Evolutionary conservation across 331 rosid genomes (phyloP), one percentile per base, ranked within the genome.

Genomic region (Spiraea crenata): DNA sequence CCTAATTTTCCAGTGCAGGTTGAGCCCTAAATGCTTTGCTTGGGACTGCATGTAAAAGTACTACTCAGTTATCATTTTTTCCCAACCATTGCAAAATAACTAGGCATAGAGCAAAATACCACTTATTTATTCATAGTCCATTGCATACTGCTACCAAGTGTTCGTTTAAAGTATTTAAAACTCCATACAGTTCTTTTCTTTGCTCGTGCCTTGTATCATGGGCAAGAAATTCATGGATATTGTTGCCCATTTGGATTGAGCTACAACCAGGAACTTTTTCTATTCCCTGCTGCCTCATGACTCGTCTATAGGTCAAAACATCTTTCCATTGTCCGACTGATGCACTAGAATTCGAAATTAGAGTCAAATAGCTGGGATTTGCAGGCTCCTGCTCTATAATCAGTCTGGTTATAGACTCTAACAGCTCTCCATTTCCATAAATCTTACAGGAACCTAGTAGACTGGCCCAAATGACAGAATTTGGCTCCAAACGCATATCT

Each of bases 191-290:
- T 35, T 78, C 71, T 19, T 61, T 78, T 57, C 75, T 73, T 61
- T 67, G 55, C 46, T 52, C 63, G 39, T 67, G 82, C 20, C 67
- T 73, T 39, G 78, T 73, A 46, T 73, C 78, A 14, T 49, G 41
- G 56, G 78, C 78, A 20, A 78, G 75, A 73, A 78, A 78, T 48
- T 78, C 78, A 38, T 78, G 56, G 31, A 78, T 67, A 11, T 59
- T 67, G 70, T 73, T 74, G 37, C 78, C 82, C 38, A 73, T 34
- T 67, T 78, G 82, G 55, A 78, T 73, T 67, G 78, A 73, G 64
- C 82, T 78, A 39, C 82, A 78, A 54, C 82, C 82, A 20, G 82
- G 78, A 68, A 73, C 71, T 38, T 78, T 78, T 68, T 78, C 82
- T 64, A 67, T 44, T 5, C 78, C 82, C 57, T 67, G 78, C 65